These are phyloP conservation scores for Cutaneotrichosporon sp. DNA, from an alignment of 1,284 basidiomycete species.

Conservation along the genomic window DNA sequence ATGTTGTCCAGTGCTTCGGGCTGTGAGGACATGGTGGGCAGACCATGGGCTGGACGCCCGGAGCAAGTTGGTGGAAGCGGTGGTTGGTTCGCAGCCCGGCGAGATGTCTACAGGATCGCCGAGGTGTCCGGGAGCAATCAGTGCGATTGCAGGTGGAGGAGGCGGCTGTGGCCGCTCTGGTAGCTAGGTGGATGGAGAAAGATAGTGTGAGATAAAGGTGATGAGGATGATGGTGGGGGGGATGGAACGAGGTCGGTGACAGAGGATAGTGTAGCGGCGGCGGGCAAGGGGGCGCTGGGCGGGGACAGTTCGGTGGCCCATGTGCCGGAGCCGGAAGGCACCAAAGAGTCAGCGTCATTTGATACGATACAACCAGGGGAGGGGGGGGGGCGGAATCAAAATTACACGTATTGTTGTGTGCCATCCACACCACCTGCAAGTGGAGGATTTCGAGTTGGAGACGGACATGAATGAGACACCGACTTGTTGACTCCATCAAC, in stretches of 20 bases:
- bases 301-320: too few species aligned
- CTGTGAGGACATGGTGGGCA: slow-evolving; percentile 40
- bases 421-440: too few species aligned
- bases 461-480: background rate
- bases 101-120: background rate
- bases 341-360: too few species aligned
- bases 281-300: too few species aligned
- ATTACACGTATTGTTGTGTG: background rate
- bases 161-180: background rate
- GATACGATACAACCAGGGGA: too few species aligned
- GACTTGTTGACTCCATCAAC: too few species aligned
- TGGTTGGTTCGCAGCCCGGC: background rate
- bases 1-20: slow-evolving; percentile 50
- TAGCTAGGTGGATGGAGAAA: background rate
- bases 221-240: background rate
- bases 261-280: too few species aligned
- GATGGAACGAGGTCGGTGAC: background rate
- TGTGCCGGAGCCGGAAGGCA: too few species aligned
- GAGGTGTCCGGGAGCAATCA: background rate
- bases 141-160: slow-evolving; percentile 9
- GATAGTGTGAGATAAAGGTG: too few species aligned
- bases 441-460: slow-evolving; percentile 1
- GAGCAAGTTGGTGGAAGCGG: background rate
- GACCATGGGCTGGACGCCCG: slow-evolving; percentile 15
- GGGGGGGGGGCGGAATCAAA: too few species aligned